These are phyloP conservation scores for Capsicum pubescens DNA, from an alignment of 257 asterid species.

Conservation along the genomic window DNA sequence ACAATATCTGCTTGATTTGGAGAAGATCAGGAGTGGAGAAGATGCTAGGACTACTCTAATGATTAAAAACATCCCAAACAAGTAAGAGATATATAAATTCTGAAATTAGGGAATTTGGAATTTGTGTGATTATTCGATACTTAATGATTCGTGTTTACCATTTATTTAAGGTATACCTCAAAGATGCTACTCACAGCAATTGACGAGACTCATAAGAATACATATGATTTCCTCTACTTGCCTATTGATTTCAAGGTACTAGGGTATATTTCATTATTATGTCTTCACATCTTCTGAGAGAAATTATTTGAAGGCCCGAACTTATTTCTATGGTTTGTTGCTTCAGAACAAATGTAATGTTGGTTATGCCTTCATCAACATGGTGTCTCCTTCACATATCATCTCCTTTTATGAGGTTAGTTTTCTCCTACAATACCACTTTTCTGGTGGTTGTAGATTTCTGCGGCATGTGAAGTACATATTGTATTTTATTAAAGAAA, in stretches of 20 bases:
- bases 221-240: conserved; percentile 90
- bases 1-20: conserved; percentile 91
- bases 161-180: conserved; percentile 79
- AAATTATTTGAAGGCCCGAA: conserved; percentile 1
- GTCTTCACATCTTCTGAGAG: conserved; percentile 13
- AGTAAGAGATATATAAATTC: conserved; percentile 53
- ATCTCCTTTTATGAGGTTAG: conserved; percentile 82
- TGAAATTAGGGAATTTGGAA: background rate
- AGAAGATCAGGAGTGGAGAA: conserved; percentile 74
- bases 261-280: background rate
- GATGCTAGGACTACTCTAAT: conserved; percentile 91
- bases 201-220: conserved; percentile 88
- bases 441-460: background rate
- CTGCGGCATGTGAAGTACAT: background rate
- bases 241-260: conserved; percentile 97
- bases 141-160: conserved; percentile 24
- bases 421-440: conserved; percentile 27
- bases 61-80: conserved; percentile 97
- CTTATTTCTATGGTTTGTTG: conserved; percentile 13
- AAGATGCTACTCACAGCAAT: conserved; percentile 92
- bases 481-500: background rate
- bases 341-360: conserved; percentile 97
- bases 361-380: conserved; percentile 95
- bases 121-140: conserved; percentile 23
- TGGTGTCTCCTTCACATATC: conserved; percentile 85